These are phyloP conservation scores for Eragrostis nindensis DNA, from an alignment of 176 grass and related monocot genomes.

Conservation along the genomic window DNA sequence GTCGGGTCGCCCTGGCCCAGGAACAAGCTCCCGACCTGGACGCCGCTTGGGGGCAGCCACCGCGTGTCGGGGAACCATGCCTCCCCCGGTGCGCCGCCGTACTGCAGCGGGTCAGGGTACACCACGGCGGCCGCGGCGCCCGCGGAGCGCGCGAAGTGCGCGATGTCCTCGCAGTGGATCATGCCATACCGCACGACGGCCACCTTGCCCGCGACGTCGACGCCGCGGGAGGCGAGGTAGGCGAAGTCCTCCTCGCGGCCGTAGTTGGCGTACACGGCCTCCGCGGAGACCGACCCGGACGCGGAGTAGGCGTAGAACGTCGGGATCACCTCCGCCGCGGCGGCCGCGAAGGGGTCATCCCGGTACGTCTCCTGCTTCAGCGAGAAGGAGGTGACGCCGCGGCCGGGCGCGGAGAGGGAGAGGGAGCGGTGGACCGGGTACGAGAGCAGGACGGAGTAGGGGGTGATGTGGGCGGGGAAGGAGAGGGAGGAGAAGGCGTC, in stretches of 20 bases:
- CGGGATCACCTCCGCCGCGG: slow-evolving; percentile 47
- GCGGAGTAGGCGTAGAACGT: slow-evolving; percentile 74
- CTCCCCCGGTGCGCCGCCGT: slow-evolving; percentile 43
- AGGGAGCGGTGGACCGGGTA: slow-evolving; percentile 77
- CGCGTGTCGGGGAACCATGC: slow-evolving; percentile 52
- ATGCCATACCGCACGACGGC: slow-evolving; percentile 66
- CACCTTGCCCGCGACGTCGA: slow-evolving; percentile 63
- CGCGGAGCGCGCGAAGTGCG: slow-evolving; percentile 55
- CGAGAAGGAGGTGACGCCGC: slow-evolving; percentile 42
- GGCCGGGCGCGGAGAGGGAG: slow-evolving; percentile 49
- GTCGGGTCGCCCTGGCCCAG: slow-evolving; percentile 64
- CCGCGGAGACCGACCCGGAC: slow-evolving; percentile 65
- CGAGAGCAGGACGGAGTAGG: slow-evolving; percentile 79
- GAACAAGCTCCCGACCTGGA: slow-evolving; percentile 73
- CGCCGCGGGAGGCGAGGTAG: slow-evolving; percentile 42
- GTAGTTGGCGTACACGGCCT: slow-evolving; percentile 79
- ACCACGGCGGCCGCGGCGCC: slow-evolving; percentile 67
- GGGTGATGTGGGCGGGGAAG: slow-evolving; percentile 55
- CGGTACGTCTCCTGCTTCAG: slow-evolving; percentile 56
- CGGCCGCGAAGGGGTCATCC: slow-evolving; percentile 51
- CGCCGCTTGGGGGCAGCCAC: slow-evolving; percentile 78
- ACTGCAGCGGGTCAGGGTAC: slow-evolving; percentile 76
- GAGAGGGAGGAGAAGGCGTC: slow-evolving; percentile 44
- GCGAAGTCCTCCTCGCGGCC: slow-evolving; percentile 83
- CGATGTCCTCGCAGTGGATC: slow-evolving; percentile 85